Evolutionary conservation across 345 rosid genomes (phyloP).

Genomic region (Salix viminalis): DNA sequence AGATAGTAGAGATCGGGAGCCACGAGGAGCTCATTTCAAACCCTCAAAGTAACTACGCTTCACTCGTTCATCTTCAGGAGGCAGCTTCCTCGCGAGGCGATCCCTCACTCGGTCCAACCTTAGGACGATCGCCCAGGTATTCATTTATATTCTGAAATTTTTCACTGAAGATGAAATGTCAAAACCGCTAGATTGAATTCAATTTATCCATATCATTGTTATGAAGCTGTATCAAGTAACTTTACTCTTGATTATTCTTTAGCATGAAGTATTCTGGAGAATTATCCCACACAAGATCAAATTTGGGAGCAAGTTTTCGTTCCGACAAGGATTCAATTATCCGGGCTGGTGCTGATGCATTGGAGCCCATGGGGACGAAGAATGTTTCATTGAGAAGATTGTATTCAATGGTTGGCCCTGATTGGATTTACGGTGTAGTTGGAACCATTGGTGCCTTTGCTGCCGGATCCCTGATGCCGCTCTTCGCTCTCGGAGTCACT

Average conservation of each 20-base stretch:
- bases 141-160: background rate
- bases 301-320: constrained; percentile 66
- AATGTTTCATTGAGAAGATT: constrained; percentile 52
- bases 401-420: constrained; percentile 78
- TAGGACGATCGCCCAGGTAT: constrained; percentile 71
- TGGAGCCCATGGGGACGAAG: constrained; percentile 35
- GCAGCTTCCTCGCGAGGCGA: constrained; percentile 55
- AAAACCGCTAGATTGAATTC: background rate
- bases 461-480: constrained; percentile 93
- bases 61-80: constrained; percentile 82
- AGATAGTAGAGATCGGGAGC: constrained; percentile 82
- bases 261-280: constrained; percentile 64
- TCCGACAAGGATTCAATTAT: constrained; percentile 76
- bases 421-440: constrained; percentile 72
- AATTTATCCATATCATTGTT: background rate
- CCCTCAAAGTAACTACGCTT: constrained; percentile 57
- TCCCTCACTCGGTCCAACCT: constrained; percentile 50
- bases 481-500: constrained; percentile 90
- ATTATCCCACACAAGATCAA: constrained; percentile 58
- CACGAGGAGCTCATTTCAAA: constrained; percentile 77
- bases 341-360: constrained; percentile 38
- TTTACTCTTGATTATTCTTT: background rate
- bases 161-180: background rate
- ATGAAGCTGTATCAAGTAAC: background rate
- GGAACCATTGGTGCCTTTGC: constrained; percentile 69